A percentile compares a stretch with the other conserved stretches of the same genome.
Evolutionary conservation across 2,329 filamentous ascomycete genomes (phyloP).

Genomic region (Epichloe hybrida): DNA sequence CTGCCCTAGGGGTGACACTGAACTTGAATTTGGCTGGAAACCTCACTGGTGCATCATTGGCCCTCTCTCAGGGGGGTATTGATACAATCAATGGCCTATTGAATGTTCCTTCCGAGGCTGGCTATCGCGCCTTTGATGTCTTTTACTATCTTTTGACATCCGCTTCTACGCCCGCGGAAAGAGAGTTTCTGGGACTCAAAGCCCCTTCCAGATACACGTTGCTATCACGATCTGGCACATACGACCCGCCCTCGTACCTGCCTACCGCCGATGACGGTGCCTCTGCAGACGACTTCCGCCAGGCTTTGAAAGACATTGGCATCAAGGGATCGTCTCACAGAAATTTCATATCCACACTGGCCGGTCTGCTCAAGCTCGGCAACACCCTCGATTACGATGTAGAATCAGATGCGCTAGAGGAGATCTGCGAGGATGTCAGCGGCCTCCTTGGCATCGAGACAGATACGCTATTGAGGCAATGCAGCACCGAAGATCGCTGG

Average conservation of each 20-base stretch:
- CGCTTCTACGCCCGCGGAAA: conserved; percentile 76
- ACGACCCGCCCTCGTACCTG: conserved; percentile 72
- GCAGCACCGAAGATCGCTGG: conserved; percentile 71
- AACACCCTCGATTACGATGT: conserved; percentile 77
- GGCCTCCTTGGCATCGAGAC: conserved; percentile 78
- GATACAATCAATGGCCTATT: conserved; percentile 71
- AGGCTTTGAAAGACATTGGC: conserved; percentile 77
- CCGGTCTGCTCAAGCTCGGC: conserved; percentile 79
- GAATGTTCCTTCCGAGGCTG: conserved; percentile 62
- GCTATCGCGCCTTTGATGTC: conserved; percentile 88
- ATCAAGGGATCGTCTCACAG: conserved; percentile 78
- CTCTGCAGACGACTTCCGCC: conserved; percentile 82
- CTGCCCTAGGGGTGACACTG: conserved; percentile 66
- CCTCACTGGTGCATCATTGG: conserved; percentile 59
- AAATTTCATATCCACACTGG: conserved; percentile 72
- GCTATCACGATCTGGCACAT: conserved; percentile 72
- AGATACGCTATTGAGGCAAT: conserved; percentile 64
- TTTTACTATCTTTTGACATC: conserved; percentile 94
- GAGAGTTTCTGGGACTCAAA: conserved; percentile 76
- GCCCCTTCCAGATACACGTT: conserved; percentile 64
- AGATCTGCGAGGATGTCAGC: conserved; percentile 80
- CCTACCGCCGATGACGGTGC: conserved; percentile 88
- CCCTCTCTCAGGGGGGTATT: conserved; percentile 76
- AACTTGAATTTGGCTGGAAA: conserved; percentile 71
- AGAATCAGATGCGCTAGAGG: conserved; percentile 72